Percentiles rank a stretch among this genome's conserved stretches.
phyloP scores from a whole-genome alignment of 78 protist genomes.

The Planoprotostelium fungivorum region DNA sequence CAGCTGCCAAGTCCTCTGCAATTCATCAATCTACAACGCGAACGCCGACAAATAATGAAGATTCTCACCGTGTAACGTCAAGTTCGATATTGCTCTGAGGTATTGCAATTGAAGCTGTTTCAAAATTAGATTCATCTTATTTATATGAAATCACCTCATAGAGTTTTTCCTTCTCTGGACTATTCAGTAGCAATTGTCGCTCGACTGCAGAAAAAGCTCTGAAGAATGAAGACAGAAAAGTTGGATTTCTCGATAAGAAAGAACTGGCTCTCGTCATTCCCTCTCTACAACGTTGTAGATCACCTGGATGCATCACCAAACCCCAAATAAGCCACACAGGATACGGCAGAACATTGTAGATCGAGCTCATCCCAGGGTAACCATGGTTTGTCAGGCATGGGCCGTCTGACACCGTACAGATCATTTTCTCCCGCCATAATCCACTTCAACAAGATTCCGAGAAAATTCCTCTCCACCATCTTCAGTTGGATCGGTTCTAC shows the following conservation, averaged over 20 bases:
- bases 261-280: not conserved
- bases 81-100: not conserved
- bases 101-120: not conserved
- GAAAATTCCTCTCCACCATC: not conserved
- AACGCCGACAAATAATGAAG: not conserved
- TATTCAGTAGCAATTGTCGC: not conserved
- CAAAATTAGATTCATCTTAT: not conserved
- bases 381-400: not conserved
- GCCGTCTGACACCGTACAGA: not conserved
- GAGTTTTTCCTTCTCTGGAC: not conserved
- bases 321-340: not conserved
- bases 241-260: not conserved
- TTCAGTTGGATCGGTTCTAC: not conserved
- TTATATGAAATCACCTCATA: not conserved
- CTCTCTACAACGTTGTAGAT: not conserved
- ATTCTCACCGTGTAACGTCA: not conserved
- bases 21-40: too few relatives aligned
- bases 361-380: not conserved
- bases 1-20: not conserved
- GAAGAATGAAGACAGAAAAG: not conserved
- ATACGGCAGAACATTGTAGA: not conserved
- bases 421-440: not conserved
- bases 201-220: not conserved
- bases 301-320: not conserved
- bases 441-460: not conserved